Evolutionary conservation across 495 filamentous ascomycete genomes (phyloP).

Genomic region (Xylaria palmicola): DNA sequence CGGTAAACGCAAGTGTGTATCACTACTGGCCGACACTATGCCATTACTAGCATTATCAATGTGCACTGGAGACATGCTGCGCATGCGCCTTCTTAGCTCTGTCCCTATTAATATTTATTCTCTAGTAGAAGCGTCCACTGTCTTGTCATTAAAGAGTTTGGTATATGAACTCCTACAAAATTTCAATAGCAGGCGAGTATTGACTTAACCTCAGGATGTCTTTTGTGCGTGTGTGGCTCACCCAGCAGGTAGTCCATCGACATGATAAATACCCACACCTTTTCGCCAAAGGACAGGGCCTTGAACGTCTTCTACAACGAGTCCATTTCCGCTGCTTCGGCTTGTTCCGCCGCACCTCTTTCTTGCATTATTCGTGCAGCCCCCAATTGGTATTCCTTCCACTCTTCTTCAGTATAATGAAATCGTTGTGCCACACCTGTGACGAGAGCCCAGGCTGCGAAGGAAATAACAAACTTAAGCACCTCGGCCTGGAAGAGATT

Average conservation of each 20-base stretch:
- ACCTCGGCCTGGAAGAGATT: conserved; percentile 38
- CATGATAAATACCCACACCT: not conserved
- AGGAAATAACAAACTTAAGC: conserved; percentile 28
- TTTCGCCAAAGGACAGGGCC: too few relatives aligned
- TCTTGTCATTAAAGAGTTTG: too few relatives aligned
- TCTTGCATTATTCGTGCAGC: not conserved
- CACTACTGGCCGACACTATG: not conserved
- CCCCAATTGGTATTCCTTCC: conserved; percentile 24
- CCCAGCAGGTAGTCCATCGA: not conserved
- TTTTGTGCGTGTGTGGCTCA: not conserved
- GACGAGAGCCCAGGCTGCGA: conserved; percentile 33
- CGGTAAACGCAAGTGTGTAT: not conserved
- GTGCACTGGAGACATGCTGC: not conserved
- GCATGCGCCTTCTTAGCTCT: not conserved
- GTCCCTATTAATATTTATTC: too few relatives aligned
- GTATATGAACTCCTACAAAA: too few relatives aligned
- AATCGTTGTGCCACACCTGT: conserved; percentile 29
- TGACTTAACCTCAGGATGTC: not conserved
- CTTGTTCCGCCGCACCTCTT: not conserved
- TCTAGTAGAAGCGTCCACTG: too few relatives aligned
- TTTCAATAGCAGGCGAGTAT: not conserved
- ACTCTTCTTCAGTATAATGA: conserved; percentile 38
- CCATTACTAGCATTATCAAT: not conserved
- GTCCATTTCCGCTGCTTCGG: not conserved
- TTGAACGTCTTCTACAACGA: not conserved